A percentile compares a stretch with the other conserved stretches of the same genome.
phyloP scores from a whole-genome alignment of 768 basidiomycete genomes.

The Boletellus emodensis region DNA sequence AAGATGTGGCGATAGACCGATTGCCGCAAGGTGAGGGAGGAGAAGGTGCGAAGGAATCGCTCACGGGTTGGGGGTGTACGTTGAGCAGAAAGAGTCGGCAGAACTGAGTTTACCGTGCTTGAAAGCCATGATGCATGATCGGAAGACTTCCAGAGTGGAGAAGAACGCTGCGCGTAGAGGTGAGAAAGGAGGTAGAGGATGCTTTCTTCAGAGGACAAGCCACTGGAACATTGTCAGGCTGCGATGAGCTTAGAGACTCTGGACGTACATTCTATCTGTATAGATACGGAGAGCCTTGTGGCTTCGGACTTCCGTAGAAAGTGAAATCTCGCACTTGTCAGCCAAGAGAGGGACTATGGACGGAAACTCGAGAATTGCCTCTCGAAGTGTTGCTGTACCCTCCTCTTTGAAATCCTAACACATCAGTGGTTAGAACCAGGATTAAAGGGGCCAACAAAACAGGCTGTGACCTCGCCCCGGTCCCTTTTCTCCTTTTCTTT shows the following conservation, averaged over 20 bases:
- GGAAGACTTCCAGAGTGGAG: conserved; percentile 78
- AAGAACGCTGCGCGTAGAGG: conserved; percentile 80
- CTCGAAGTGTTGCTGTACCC: conserved; percentile 64
- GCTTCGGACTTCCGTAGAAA: conserved; percentile 54
- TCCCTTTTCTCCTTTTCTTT: conserved; percentile 43
- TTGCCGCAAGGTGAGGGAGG: conserved; percentile 38
- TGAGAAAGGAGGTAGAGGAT: conserved; percentile 80
- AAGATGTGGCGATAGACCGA: conserved; percentile 73
- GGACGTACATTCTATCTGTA: conserved; percentile 58
- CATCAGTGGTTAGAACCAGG: conserved; percentile 1
- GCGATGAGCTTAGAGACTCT: background rate
- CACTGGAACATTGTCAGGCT: conserved; percentile 26
- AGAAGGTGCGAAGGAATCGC: conserved; percentile 37
- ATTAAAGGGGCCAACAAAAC: background rate
- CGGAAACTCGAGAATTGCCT: conserved; percentile 77
- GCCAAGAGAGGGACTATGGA: conserved; percentile 77
- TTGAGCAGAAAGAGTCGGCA: conserved; percentile 29
- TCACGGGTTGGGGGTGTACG: conserved; percentile 30
- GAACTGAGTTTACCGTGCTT: conserved; percentile 42
- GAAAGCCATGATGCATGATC: conserved; percentile 63
- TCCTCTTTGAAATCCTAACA: conserved; percentile 44
- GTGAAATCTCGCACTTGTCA: conserved; percentile 73
- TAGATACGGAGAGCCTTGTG: conserved; percentile 67
- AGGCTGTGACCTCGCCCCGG: conserved; percentile 35
- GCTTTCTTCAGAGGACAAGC: conserved; percentile 35